Percentiles rank a stretch among this genome's conserved stretches.
These are phyloP conservation scores for Botryotinia calthae DNA, from an alignment of 2,329 filamentous ascomycete genomes.

Conservation along the genomic window DNA sequence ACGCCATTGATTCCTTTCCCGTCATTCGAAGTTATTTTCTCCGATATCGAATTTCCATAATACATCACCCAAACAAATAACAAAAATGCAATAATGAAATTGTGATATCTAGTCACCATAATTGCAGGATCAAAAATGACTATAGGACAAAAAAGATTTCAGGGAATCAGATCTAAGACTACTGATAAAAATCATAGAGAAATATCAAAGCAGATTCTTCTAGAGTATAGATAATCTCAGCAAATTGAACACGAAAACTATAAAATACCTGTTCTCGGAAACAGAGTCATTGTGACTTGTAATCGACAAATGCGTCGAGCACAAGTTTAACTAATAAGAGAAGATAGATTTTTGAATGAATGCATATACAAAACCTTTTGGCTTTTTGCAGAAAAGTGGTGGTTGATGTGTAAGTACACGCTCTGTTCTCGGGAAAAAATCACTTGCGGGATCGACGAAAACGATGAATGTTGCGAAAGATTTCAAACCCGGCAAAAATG, in stretches of 20 bases:
- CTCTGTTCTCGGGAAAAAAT: not conserved
- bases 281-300: not conserved
- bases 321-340: not conserved
- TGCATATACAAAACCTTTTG: not conserved
- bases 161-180: too few species aligned
- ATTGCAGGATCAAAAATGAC: not conserved
- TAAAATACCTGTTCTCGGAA: not conserved
- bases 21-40: not conserved
- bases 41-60: not conserved
- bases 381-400: not conserved
- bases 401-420: not conserved
- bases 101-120: slow-evolving; percentile 1
- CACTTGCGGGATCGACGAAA: not conserved
- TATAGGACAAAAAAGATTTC: not conserved
- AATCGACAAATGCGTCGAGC: not conserved
- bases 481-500: too few species aligned
- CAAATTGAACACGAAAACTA: not conserved
- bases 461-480: not conserved
- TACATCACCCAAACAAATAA: slow-evolving; percentile 2
- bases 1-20: not conserved
- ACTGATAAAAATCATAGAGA: not conserved
- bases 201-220: not conserved
- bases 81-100: not conserved
- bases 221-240: not conserved
- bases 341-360: not conserved